Conservation (phyloP, 179 eudicot species). For the Camellia oleifera region DNA sequence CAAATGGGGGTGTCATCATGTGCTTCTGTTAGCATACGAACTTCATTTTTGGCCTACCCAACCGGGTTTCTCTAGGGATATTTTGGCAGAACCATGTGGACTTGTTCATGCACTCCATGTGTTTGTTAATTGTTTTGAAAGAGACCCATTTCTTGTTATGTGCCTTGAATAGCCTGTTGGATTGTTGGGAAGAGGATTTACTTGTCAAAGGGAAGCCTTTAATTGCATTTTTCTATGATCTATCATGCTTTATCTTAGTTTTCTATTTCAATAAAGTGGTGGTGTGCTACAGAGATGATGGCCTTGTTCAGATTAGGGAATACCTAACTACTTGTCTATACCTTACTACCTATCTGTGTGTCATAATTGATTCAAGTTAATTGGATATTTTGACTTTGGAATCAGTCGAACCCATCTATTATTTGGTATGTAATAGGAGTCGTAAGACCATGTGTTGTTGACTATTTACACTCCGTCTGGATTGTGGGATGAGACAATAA, state of each 20-base stretch:
- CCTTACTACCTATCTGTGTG: background rate
- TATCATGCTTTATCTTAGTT: background rate
- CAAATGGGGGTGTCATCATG: background rate
- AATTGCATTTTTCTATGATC: background rate
- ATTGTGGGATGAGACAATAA: no score
- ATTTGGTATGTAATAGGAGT: conserved; percentile 3
- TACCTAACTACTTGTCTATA: background rate
- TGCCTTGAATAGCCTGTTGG: background rate
- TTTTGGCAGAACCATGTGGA: background rate
- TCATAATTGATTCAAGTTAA: background rate
- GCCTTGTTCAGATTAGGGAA: background rate
- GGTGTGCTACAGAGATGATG: background rate
- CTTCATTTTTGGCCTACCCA: no score
- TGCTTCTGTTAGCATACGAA: background rate
- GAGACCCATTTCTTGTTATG: background rate
- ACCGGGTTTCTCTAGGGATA: background rate
- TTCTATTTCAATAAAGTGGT: background rate
- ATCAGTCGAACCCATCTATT: background rate
- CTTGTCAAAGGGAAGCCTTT: background rate
- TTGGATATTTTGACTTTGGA: background rate
- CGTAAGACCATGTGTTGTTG: background rate
- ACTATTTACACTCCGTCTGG: background rate
- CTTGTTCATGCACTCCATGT: conserved; percentile 8
- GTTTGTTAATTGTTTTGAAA: conserved; percentile 8
- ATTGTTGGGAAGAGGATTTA: background rate